Evolutionary conservation across 352 stramenopile genomes (phyloP), one percentile per base, ranked within the genome.

Genomic region (Globisporangium spiculum): DNA sequence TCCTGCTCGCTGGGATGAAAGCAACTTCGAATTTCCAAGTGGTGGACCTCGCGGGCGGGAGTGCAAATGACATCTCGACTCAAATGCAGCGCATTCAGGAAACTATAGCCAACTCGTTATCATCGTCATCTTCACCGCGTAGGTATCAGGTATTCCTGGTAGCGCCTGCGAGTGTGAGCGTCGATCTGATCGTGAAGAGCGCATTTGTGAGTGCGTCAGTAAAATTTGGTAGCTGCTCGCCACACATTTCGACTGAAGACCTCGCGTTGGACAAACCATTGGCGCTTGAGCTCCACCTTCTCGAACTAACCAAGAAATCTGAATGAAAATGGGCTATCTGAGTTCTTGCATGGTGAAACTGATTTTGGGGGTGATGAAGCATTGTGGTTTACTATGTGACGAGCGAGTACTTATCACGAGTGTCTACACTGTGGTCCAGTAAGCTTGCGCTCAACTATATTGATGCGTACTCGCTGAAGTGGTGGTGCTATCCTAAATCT

Each of bases 241-340:
- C 80, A 5, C 84, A 92, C 52, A 26, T 90, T 30, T 86, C 79
- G 26, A 90, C 80, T 0, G 84, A 92, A 71, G 74, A 88, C 64
- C 58, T 92, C 3, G 75, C 75, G 8, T 53, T 86, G 26, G 69
- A 79, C 30, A 78, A 81, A 41, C 73, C 78, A 0, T 67, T 88
- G 2, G 70, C 75, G 22, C 61, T 92, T 26, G 70, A 88, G 8
- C 68, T 92, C 16, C 81, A 88, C 55, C 57, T 65, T 3, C 22
- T 79, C 24, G 59, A 67, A 1, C 38, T 73, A 24, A 10, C 18
- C 7, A 48, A 56, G 16, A 46, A 46, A 1, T 48, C 38, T 48
- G 14, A 48, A 48, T 48, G 14, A 46, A 46, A 46, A 46, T 46
- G 38, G 38, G 20, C 10, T 16, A 14, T 18, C 10, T 46, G 38